Base-by-base conservation (phyloP, 2,329 filamentous ascomycete species). In the Colletotrichum sp. region DNA sequence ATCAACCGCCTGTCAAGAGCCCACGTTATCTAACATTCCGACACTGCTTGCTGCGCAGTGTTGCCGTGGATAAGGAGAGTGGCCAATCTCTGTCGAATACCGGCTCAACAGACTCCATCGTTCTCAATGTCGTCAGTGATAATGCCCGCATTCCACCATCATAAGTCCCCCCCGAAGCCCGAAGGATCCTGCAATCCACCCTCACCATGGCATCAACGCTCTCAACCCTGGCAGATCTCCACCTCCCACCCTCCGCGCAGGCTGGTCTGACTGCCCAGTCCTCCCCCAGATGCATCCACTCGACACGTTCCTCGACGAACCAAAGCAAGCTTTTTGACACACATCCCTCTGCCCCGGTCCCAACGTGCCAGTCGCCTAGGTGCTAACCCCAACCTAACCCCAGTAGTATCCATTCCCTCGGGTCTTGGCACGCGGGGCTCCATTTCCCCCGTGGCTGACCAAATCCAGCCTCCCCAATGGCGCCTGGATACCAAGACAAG, bases 341-440 rank as follows among this genome's bases (percentile, higher is more conserved):
- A 68, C 58, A 21, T 69, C 58, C 38, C 58, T 66, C 43, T 34
- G 24, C 34, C 64, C 69, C 48, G 56, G 58, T 68, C 69, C 73
- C 64, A 55, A 73, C 70, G n/a, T 38, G 73, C 63, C 58, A 52
- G 43, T 69, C 61, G 21, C 55, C 69, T 72, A 30, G 30, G 3
- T 14, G 16, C 30, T 34, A 36, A 72, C 62, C 73, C 73, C 69
- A 73, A 59, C 21, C 58, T 26, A 32, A 34, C 43, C 73, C 63
- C 69, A 75, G 73, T 62, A 63, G 21, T 68, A 63, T 73, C 73
- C 73, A 64, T 75, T 73, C 69, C 73, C 73, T 75, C 73, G 73
- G 73, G 63, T 43, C 73, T 75, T 75, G 73, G 73, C 73, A 75
- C 69, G 73, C 73, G 73, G 73, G 70, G 73, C 59, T 73, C 64